Conservation (phyloP, 1,284 basidiomycete genomes). For the Pseudozyma pruni region DNA sequence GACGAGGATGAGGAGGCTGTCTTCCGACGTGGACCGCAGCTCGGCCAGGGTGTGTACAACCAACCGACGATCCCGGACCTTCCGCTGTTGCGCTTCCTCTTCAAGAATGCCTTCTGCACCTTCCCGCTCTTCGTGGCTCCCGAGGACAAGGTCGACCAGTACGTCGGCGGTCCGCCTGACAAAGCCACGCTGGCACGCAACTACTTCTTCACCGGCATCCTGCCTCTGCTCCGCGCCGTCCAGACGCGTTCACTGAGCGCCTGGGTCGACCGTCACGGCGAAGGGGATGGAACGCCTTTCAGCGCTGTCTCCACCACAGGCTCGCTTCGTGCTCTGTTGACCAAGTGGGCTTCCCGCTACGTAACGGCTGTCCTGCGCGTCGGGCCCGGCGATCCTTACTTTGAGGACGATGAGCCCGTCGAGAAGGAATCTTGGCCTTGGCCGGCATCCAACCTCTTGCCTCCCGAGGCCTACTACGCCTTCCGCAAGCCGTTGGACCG, state of each 20-base stretch:
- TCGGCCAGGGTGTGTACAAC: conserved; percentile 32
- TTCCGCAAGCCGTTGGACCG: conserved; percentile 59
- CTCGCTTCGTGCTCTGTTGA: conserved; percentile 36
- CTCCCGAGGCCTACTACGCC: conserved; percentile 60
- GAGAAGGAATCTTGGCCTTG: conserved; percentile 55
- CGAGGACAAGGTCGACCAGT: conserved; percentile 45
- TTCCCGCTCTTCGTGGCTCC: conserved; percentile 63
- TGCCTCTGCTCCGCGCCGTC: conserved; percentile 57
- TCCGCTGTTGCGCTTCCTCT: conserved; percentile 60
- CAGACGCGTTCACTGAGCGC: conserved; percentile 61
- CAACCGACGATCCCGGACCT: conserved; percentile 47
- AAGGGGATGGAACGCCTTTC: conserved; percentile 61
- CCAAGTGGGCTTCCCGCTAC: conserved; percentile 56
- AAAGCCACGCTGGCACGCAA: conserved; percentile 55
- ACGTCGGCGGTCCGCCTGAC: conserved; percentile 46
- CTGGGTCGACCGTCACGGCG: conserved; percentile 60
- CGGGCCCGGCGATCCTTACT: conserved; percentile 53
- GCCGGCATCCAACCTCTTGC: conserved; percentile 57
- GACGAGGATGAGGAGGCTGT: conserved; percentile 61
- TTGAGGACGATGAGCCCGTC: conserved; percentile 35
- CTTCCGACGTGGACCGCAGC: conserved; percentile 52
- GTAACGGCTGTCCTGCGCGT: conserved; percentile 57
- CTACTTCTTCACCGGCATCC: conserved; percentile 53
- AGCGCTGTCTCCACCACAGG: conserved; percentile 46
- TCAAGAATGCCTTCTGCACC: conserved; percentile 61